Percentiles rank a stretch among this genome's conserved stretches.
Conservation (phyloP, 257 asterid species). For the Forsythia suspensa region DNA sequence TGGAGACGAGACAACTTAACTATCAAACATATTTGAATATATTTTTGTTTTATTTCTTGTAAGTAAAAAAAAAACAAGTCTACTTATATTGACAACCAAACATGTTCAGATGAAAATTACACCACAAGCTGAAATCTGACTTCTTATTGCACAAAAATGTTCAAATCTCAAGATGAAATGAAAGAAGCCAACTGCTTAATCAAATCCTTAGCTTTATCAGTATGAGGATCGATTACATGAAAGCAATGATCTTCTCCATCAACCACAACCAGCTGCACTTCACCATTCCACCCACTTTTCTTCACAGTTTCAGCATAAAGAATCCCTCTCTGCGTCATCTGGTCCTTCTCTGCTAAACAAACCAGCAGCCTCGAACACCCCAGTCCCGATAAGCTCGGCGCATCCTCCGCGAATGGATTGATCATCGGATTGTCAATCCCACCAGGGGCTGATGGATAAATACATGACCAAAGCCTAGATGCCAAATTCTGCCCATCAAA, state of each 20-base stretch:
- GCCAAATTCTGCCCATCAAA: neutral
- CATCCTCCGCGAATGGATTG: slow-evolving; percentile 23
- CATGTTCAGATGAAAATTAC: neutral
- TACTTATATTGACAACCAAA: too few species aligned
- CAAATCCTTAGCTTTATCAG: slow-evolving; percentile 21
- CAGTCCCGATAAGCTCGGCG: slow-evolving; percentile 2
- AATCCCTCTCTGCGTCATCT: neutral
- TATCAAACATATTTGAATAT: too few species aligned
- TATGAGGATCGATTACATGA: neutral
- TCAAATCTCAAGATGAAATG: neutral
- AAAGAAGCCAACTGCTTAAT: slow-evolving; percentile 20
- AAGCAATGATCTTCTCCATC: slow-evolving; percentile 32
- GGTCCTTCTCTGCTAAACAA: slow-evolving; percentile 23
- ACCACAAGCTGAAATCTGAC: neutral
- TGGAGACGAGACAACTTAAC: too few species aligned
- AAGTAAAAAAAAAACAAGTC: too few species aligned
- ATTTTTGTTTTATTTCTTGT: too few species aligned
- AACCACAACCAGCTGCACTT: slow-evolving; percentile 17
- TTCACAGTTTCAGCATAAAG: slow-evolving; percentile 23
- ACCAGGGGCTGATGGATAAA: slow-evolving; percentile 1
- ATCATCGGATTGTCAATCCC: slow-evolving; percentile 25
- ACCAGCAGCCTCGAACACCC: slow-evolving; percentile 23
- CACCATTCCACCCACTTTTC: slow-evolving; percentile 21
- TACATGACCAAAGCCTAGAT: neutral
- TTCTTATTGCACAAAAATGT: too few species aligned